Conservation (phyloP, 371 early-diverging fungal genomes). For the Rhizopus stolonifer region DNA sequence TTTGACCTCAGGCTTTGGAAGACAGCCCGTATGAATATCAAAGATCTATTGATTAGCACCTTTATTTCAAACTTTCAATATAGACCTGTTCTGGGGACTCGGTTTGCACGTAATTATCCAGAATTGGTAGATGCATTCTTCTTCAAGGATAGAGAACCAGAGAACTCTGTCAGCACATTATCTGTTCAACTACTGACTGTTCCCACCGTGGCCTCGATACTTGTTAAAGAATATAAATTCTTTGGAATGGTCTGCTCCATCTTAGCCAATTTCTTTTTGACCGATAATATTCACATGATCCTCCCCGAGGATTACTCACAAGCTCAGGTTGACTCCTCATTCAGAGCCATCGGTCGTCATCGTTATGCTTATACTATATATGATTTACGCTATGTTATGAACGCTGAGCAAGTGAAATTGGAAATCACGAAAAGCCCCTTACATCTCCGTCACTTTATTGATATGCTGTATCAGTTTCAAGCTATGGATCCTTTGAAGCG, state of each 20-base stretch:
- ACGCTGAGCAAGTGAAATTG: conserved; percentile 59
- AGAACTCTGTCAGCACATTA: conserved; percentile 81
- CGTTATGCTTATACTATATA: conserved; percentile 84
- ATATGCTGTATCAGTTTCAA: conserved; percentile 83
- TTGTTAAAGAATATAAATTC: conserved; percentile 78
- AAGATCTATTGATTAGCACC: conserved; percentile 85
- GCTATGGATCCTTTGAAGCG: conserved; percentile 89
- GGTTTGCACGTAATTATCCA: conserved; percentile 82
- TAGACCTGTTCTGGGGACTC: conserved; percentile 64
- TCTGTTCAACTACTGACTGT: conserved; percentile 95
- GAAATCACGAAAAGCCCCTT: conserved; percentile 52
- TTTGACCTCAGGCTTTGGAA: conserved; percentile 92
- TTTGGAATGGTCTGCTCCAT: conserved; percentile 68
- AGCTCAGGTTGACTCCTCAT: conserved; percentile 68
- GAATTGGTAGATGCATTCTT: conserved; percentile 77
- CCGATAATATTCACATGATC: conserved; percentile 44
- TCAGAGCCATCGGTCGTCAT: no score
- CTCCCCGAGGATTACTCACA: conserved; percentile 37
- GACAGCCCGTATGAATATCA: conserved; percentile 70
- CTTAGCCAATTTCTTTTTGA: conserved; percentile 70
- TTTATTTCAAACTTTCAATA: conserved; percentile 76
- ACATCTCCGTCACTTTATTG: conserved; percentile 75
- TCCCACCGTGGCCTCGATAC: conserved; percentile 83
- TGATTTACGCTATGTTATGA: conserved; percentile 81
- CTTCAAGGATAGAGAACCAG: conserved; percentile 84